Evolutionary conservation across 371 early-diverging fungal genomes (phyloP), one percentile per base, ranked within the genome.

Genomic region (Mucor ambiguus): DNA sequence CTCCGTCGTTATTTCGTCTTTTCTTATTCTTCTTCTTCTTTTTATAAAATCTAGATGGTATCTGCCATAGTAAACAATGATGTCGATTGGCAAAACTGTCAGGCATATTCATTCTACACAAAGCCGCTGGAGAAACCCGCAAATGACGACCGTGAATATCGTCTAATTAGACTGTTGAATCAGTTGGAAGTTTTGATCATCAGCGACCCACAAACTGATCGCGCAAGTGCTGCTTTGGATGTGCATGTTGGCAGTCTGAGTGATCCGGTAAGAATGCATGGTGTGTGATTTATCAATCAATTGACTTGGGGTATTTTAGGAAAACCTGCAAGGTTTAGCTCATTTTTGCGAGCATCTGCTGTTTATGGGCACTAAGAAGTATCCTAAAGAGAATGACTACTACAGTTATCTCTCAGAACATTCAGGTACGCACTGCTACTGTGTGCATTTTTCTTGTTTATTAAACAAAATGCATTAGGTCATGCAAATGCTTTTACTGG

Each of bases 341-440:
- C 99, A 99, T 82, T 99, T 99, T 77, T 93, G 95, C 75, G 99
- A 99, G 78, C 99, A 99, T 74, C 75, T 99, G 73, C 84, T 96
- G 32, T 96, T 97, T 76, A 91, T 97, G 96, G 88, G 88, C 29
- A 87, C 85, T 0, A 72, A 84, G 63, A 92, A 95, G 76, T 97
- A 96, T 74, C 98, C 97, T 30, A 78, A 83, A 60, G 98, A 97
- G 68, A 97, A 96, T 73, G 96, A 94, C 41, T 98, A 98, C 81
- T 87, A 76, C 59, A 77, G 90, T 71, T 98, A 91, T 72, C 81
- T 98, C 30, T 85, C 91, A 26, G 49, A 64, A 22, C 57, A 46
- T 64, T 63, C 54, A 46, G 60, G 56, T 49, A 63, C 38, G 41
- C 18, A 18, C 10, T 18, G 41, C 14, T 41, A 14, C 6, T 41